Evolutionary conservation across 495 filamentous ascomycete species (phyloP), one percentile per base, ranked within the genome.

Genomic region (Wilcoxina mikolae): DNA sequence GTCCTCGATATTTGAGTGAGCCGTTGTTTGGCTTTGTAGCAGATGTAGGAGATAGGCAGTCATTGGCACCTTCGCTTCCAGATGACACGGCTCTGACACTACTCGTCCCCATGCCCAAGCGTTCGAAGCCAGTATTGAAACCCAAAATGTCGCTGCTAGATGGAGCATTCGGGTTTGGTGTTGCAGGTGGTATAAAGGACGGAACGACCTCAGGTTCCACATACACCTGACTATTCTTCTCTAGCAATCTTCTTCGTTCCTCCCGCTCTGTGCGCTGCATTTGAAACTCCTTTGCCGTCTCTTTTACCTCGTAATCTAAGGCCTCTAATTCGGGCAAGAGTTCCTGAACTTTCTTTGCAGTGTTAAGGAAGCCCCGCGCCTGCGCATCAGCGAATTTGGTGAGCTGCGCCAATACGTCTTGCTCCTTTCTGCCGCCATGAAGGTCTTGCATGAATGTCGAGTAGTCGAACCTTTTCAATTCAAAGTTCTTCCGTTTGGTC

Each of bases 381-480:
- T 99, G 91, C 4, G 81, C 80, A 66, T 94, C 87, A 2, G 91
- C 91, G 67, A 88, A 99, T 66, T 84, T 90, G 18, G 91, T 96
- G 38, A 99, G 73, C 66, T 95, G 87, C 12, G 93, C 96, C 22
- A 99, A 72, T 20, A 99, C 84, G 66, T 96, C 91, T 66, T 96
- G 91, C 59, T 99, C 93, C 64, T 96, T 96, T 55, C 91, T 84
- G 26, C 91, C 91, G 23, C 91, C 91, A 61, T 95, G 91, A 10
- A 99, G 74, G 71, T 99, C 91, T 56, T 95, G 89, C 87, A 99
- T 95, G 66, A 96, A 99, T 10, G 87, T 94, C 17, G 88, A 95
- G 68, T 99, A 99, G 69, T 99, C 91, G 56, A 99, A 99, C 9
- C 93, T 82, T 70, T 87, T 95, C 35, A 99, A 72, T 69, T 99